Conservation (phyloP, 805 yeast genomes). For the Starmerella sirachaensis region DNA sequence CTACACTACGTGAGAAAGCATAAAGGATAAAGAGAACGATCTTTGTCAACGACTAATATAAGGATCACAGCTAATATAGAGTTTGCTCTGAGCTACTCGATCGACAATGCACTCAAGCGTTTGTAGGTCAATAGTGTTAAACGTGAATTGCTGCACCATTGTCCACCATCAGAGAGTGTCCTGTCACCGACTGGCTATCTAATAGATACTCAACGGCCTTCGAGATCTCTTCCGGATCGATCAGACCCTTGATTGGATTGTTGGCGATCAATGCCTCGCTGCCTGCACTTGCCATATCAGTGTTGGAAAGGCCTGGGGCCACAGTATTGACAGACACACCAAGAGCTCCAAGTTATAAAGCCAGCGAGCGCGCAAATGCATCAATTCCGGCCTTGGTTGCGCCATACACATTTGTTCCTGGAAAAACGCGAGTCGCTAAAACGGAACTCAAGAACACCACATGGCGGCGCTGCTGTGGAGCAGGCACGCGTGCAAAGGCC, state of each 20-base stretch:
- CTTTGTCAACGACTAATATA: too few species aligned
- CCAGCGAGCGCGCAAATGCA: constrained; percentile 48
- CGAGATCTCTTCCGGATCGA: constrained; percentile 16
- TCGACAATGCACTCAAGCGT: too few species aligned
- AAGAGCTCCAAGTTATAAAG: constrained; percentile 43
- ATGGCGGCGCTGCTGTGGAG: constrained; percentile 8
- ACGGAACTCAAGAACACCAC: constrained; percentile 63
- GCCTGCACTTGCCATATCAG: constrained; percentile 40
- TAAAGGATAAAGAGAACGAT: too few species aligned
- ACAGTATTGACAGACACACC: constrained; percentile 52
- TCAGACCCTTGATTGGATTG: constrained; percentile 12
- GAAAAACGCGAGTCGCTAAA: constrained; percentile 31
- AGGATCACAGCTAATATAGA: too few species aligned
- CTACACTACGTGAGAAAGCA: too few species aligned
- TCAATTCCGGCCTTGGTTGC: constrained; percentile 61
- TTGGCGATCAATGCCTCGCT: constrained; percentile 1
- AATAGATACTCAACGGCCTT: constrained; percentile 16
- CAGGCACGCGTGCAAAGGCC: constrained; percentile 34
- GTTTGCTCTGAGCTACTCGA: too few species aligned
- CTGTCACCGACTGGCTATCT: constrained; percentile 13
- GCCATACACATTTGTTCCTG: constrained; percentile 54
- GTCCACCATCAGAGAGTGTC: constrained; percentile 16
- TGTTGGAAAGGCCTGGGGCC: constrained; percentile 55
- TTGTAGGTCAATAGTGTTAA: too few species aligned
- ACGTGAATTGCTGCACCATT: constrained; percentile 16